Percentiles rank a stretch among this genome's conserved stretches.
These are phyloP conservation scores for Periconia macrospinosa DNA, from an alignment of 2,329 filamentous ascomycete species.

Conservation along the genomic window DNA sequence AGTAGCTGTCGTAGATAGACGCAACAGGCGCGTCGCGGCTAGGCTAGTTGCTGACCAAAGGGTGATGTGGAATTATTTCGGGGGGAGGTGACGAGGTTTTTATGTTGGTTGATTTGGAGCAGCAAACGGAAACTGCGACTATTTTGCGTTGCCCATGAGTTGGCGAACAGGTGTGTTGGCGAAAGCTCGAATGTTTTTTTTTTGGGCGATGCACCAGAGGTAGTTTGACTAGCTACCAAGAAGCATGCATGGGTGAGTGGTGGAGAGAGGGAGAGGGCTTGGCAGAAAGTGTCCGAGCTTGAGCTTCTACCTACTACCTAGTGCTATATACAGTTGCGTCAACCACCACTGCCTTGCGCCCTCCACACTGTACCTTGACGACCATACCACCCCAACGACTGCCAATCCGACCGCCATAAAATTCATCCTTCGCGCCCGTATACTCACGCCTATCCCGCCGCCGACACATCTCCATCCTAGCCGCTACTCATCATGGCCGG, in stretches of 20 bases:
- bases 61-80: not conserved
- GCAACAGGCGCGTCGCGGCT: not conserved
- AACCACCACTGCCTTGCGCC: constrained; percentile 11
- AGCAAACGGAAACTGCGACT: not conserved
- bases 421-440: not conserved
- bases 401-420: not conserved
- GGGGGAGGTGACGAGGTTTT: no score
- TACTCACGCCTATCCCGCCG: not conserved
- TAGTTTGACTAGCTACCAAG: not conserved
- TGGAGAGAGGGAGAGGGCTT: constrained; percentile 12
- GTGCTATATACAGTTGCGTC: constrained; percentile 24
- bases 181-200: no score
- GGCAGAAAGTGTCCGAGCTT: constrained; percentile 4
- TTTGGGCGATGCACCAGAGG: no score
- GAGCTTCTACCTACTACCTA: constrained; percentile 27
- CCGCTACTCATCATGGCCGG: constrained; percentile 68
- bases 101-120: no score
- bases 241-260: not conserved
- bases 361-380: not conserved
- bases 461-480: not conserved
- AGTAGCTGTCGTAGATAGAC: not conserved
- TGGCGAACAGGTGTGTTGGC: no score
- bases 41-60: constrained; percentile 9
- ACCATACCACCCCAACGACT: not conserved
- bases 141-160: constrained; percentile 3